Conservation (phyloP, 2,329 filamentous ascomycete genomes). For the Talaromyces albobiverticillius region DNA sequence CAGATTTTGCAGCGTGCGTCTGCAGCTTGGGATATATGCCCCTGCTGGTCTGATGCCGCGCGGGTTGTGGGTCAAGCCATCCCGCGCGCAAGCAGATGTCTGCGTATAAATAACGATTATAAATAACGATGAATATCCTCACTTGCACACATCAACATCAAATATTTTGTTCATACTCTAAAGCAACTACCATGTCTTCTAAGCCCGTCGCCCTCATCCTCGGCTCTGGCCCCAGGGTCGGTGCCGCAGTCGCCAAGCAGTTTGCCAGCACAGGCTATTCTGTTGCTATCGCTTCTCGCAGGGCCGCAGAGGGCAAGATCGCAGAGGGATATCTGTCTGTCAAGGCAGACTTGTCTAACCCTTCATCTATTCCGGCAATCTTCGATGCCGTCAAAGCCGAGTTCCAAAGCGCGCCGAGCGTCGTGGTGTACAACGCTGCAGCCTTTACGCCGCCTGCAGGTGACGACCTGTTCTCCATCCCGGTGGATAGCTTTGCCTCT, state of each 20-base stretch:
- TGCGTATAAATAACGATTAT: background rate
- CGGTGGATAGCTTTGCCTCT: background rate
- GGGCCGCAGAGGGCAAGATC: background rate
- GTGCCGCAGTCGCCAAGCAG: background rate
- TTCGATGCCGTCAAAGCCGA: background rate
- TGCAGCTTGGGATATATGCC: background rate
- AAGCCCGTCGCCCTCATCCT: background rate
- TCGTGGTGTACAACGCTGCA: background rate
- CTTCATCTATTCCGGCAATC: background rate
- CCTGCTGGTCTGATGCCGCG: background rate
- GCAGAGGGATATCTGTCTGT: background rate
- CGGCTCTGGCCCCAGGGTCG: background rate
- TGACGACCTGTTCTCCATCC: background rate
- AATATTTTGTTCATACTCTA: background rate
- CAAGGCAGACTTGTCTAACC: background rate
- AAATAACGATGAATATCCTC: background rate
- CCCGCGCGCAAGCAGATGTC: background rate
- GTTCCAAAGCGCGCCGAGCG: background rate
- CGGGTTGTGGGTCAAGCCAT: background rate
- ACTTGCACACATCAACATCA: background rate
- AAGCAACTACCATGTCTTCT: background rate
- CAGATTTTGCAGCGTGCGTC: conserved; percentile 1
- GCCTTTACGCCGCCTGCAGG: background rate
- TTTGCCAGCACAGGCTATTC: background rate
- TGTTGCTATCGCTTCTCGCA: background rate